Conservation (phyloP, 2,329 filamentous ascomycete genomes). For the Monosporascus sp. region DNA sequence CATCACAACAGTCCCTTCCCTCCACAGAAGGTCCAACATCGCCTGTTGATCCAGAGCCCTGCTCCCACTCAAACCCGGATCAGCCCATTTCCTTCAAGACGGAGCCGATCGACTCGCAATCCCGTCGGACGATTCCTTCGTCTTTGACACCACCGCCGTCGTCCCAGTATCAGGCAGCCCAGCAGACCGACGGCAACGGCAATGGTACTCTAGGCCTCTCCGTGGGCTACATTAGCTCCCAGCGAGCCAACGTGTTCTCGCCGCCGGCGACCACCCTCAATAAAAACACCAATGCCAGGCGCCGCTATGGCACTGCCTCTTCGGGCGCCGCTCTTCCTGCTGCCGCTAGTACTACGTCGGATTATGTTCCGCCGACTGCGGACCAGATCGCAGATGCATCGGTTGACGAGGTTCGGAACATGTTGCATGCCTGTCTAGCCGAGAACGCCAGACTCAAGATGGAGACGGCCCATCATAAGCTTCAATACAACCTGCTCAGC, state of each 20-base stretch:
- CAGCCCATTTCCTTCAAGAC: constrained; percentile 38
- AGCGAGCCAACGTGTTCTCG: constrained; percentile 45
- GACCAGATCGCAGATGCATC: constrained; percentile 48
- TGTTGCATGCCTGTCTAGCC: constrained; percentile 49
- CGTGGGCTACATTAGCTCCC: constrained; percentile 32
- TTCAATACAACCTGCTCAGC: constrained; percentile 79
- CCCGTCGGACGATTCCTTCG: constrained; percentile 47
- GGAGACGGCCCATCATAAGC: constrained; percentile 81
- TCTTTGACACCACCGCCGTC: constrained; percentile 54
- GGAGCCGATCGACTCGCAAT: constrained; percentile 42
- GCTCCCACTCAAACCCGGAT: no score
- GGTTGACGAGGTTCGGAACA: constrained; percentile 49
- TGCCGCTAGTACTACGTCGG: constrained; percentile 19
- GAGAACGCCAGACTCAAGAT: constrained; percentile 64
- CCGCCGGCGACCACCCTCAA: constrained; percentile 42
- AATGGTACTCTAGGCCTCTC: constrained; percentile 19
- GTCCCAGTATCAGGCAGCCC: constrained; percentile 38
- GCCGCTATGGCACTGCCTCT: constrained; percentile 15
- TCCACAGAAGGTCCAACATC: constrained; percentile 52
- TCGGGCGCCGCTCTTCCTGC: constrained; percentile 11
- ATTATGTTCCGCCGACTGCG: constrained; percentile 42
- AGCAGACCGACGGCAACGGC: constrained; percentile 5
- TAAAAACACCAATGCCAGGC: constrained; percentile 24
- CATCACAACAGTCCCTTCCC: constrained; percentile 49
- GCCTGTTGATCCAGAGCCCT: constrained; percentile 39